Conservation (phyloP, 352 stramenopile species). For the Phytophthora palmivora region DNA sequence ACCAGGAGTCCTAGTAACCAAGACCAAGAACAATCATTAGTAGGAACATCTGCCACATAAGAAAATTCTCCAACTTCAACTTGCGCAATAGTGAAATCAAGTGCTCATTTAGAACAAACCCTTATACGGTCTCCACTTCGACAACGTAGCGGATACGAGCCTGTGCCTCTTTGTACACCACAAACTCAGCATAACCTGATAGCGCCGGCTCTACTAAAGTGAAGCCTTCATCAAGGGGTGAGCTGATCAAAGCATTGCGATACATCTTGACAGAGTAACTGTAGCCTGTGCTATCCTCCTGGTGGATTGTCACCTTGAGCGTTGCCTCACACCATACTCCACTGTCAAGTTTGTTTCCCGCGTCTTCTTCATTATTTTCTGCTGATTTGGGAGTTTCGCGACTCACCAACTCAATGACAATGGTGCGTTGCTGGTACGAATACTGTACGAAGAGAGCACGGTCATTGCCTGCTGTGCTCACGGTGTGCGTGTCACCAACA, state of each 20-base stretch:
- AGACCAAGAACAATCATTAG: too few relatives aligned
- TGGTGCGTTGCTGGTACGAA: conserved; percentile 25
- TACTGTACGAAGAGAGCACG: conserved; percentile 46
- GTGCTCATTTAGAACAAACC: not conserved
- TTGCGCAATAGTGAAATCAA: conserved; percentile 11
- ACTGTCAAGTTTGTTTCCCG: conserved; percentile 5
- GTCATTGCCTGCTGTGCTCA: conserved; percentile 48
- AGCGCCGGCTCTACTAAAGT: conserved; percentile 25
- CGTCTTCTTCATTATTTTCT: conserved; percentile 9
- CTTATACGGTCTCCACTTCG: conserved; percentile 57
- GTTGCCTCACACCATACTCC: conserved; percentile 38
- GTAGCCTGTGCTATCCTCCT: conserved; percentile 16
- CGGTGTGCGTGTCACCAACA: conserved; percentile 45
- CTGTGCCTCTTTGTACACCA: conserved; percentile 81
- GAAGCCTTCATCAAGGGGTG: conserved; percentile 23
- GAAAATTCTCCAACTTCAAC: conserved; percentile 16
- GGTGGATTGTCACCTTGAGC: conserved; percentile 33
- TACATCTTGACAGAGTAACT: conserved; percentile 63
- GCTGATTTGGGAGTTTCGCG: conserved; percentile 7
- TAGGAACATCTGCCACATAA: conserved; percentile 12
- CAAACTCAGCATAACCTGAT: conserved; percentile 64
- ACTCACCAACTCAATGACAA: conserved; percentile 60
- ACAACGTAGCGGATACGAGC: conserved; percentile 81
- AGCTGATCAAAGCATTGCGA: conserved; percentile 46
- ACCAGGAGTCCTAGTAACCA: conserved; percentile 36